Evolutionary conservation across 2,329 filamentous ascomycete species (phyloP).

Genomic region (Aspergillus candidus): DNA sequence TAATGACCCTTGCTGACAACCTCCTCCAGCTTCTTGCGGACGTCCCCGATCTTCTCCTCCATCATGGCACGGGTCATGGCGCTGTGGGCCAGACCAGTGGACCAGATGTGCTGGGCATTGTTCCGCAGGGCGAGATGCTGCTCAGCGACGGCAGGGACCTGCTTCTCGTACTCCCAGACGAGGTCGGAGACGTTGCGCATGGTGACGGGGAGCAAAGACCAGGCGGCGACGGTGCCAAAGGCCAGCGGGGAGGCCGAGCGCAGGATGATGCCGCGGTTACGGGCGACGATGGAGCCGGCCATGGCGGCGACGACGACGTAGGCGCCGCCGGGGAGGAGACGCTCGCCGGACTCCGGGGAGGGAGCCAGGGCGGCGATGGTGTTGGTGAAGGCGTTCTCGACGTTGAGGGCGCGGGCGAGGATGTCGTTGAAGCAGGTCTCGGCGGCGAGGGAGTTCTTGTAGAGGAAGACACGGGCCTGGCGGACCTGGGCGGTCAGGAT

Average conservation of each 20-base stretch:
- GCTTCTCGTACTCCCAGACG: slow-evolving; percentile 88
- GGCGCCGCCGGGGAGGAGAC: slow-evolving; percentile 78
- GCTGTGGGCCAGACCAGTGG: slow-evolving; percentile 68
- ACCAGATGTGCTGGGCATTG: slow-evolving; percentile 61
- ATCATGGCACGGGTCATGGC: slow-evolving; percentile 65
- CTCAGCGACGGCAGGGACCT: slow-evolving; percentile 74
- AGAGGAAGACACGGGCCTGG: slow-evolving; percentile 70
- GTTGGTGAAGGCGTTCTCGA: slow-evolving; percentile 84
- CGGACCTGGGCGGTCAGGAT: slow-evolving; percentile 79
- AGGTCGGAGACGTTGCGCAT: slow-evolving; percentile 83
- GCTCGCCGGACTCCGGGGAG: slow-evolving; percentile 76
- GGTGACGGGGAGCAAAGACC: slow-evolving; percentile 79
- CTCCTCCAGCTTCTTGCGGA: slow-evolving; percentile 70
- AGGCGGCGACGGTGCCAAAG: slow-evolving; percentile 76
- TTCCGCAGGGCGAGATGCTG: slow-evolving; percentile 69
- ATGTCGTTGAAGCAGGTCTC: slow-evolving; percentile 79
- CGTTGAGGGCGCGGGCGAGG: slow-evolving; percentile 72
- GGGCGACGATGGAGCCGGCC: slow-evolving; percentile 85
- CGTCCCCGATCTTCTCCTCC: slow-evolving; percentile 71
- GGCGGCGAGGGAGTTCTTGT: slow-evolving; percentile 64
- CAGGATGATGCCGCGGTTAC: slow-evolving; percentile 80
- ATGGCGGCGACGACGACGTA: slow-evolving; percentile 93
- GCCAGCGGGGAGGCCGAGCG: slow-evolving; percentile 70
- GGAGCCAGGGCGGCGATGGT: slow-evolving; percentile 87
- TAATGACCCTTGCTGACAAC: slow-evolving; percentile 90